Evolutionary conservation across 1,284 basidiomycete genomes (phyloP).

Genomic region (Ceratobasidium sp.): DNA sequence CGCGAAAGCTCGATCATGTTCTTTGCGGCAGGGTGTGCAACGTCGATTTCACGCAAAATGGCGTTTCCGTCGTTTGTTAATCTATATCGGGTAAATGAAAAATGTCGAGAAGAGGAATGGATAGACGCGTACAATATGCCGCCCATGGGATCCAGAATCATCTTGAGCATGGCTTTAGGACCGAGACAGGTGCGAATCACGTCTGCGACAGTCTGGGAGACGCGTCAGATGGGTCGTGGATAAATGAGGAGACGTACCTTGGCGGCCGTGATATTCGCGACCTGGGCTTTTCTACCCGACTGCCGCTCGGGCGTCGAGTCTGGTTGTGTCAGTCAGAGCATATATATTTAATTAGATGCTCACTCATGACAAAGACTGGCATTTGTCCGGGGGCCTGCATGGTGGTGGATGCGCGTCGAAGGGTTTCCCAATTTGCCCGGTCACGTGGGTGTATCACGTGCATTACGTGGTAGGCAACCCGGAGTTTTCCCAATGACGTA

Average conservation of each 20-base stretch:
- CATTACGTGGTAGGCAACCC: conserved; percentile 1
- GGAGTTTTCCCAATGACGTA: conserved; percentile 22
- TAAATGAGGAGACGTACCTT: conserved; percentile 67
- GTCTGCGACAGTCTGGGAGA: conserved; percentile 88
- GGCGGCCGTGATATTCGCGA: conserved; percentile 96
- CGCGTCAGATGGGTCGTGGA: conserved; percentile 28
- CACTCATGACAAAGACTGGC: conserved; percentile 78
- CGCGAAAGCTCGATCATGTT: conserved; percentile 99
- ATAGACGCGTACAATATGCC: conserved; percentile 79
- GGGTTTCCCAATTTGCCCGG: conserved; percentile 21
- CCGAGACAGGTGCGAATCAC: conserved; percentile 98
- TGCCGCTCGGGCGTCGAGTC: conserved; percentile 94
- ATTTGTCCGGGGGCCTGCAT: conserved; percentile 57
- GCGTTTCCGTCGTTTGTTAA: conserved; percentile 98
- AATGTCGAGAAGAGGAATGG: neutral
- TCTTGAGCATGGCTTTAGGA: conserved; percentile 98
- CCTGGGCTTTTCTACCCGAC: conserved; percentile 93
- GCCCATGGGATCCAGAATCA: conserved; percentile 99
- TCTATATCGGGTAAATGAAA: conserved; percentile 55
- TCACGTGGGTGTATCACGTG: conserved; percentile 14
- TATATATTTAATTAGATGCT: conserved; percentile 44
- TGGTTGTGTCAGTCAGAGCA: conserved; percentile 51
- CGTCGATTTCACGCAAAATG: conserved; percentile 96
- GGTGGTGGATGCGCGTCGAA: conserved; percentile 35
- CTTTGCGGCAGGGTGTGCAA: conserved; percentile 97